Base-by-base conservation (phyloP, 1,139 yeast species). In the Blastobotrys serpentis region DNA sequence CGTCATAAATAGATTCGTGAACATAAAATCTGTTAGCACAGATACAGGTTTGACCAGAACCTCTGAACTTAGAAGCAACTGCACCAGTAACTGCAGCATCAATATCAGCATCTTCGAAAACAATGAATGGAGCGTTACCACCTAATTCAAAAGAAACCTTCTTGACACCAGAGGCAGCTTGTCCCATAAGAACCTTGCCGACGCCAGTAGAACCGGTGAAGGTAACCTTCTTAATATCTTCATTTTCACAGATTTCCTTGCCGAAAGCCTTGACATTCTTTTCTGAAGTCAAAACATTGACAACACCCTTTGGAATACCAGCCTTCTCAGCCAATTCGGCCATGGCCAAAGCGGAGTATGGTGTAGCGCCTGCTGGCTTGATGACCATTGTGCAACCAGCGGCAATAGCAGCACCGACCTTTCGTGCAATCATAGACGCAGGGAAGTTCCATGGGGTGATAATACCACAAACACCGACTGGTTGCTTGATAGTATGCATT, bases 361-460 rank as follows among this genome's bases (percentile, higher is more conserved):
- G 98, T 6, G 98, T 90, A 63, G 86, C 95, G 3, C 82, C 73
- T 34, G 95, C 97, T 2, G 98, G 97, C 68, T 89, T 90, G 52
- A 90, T 75, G 10, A 90, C 90, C 2, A 87, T 75, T 1, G 98
- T 84, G 68, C 97, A 90, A 1, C 98, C 98, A 7, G 94, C 90
- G 14, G 97, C 96, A 17, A 88, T 62, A 1, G 96, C 96, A 23
- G 97, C 96, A 23, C 88, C 96, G 44, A 86, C 77, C 67, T 90
- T 90, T 59, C 98, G 77, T 1, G 96, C 81, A 53, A 90, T 86
- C 98, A 90, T 90, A 4, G 96, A 95, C 46, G 84, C 75, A 14
- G 98, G 98, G 71, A 90, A 90, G 68, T 90, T 90, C 97, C 97
- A 90, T 16, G 98, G 98, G 3, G 96, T 87, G 58, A 90, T 74